Conservation (phyloP, 1,139 yeast genomes). For the Yamadazyma jaroonii region DNA sequence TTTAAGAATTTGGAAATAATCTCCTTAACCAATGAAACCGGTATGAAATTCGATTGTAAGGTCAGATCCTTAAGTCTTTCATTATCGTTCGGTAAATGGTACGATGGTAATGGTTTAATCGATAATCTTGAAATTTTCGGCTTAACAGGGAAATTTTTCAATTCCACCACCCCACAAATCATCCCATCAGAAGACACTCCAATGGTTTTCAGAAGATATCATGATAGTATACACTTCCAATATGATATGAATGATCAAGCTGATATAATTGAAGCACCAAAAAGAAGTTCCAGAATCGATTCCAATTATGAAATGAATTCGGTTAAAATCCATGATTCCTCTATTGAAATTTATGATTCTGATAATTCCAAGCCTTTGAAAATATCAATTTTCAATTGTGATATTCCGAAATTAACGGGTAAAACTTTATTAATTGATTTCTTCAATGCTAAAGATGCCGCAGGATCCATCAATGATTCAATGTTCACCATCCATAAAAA, state of each 20-base stretch:
- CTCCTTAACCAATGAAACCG: slow-evolving; percentile 16
- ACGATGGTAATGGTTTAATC: slow-evolving; percentile 64
- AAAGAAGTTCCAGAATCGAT: slow-evolving; percentile 20
- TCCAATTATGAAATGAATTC: slow-evolving; percentile 48
- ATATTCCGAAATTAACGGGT: slow-evolving; percentile 57
- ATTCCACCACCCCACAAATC: slow-evolving; percentile 6
- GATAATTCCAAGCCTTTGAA: slow-evolving; percentile 37
- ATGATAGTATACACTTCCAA: slow-evolving; percentile 32
- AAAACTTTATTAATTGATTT: slow-evolving; percentile 61
- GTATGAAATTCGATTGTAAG: slow-evolving; percentile 33
- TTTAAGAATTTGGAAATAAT: slow-evolving; percentile 50
- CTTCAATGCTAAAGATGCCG: slow-evolving; percentile 64
- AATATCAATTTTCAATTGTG: slow-evolving; percentile 62
- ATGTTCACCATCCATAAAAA: slow-evolving; percentile 70
- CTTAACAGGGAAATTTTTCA: slow-evolving; percentile 49
- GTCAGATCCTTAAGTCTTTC: slow-evolving; percentile 57
- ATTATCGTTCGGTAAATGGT: slow-evolving; percentile 66
- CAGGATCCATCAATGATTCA: slow-evolving; percentile 72
- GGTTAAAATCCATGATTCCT: slow-evolving; percentile 56
- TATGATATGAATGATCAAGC: slow-evolving; percentile 30
- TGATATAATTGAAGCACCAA: slow-evolving; percentile 15
- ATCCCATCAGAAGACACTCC: slow-evolving; percentile 7
- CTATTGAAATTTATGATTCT: slow-evolving; percentile 40
- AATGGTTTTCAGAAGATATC: slow-evolving; percentile 16
- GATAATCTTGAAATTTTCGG: slow-evolving; percentile 63